Evolutionary conservation across 2,329 filamentous ascomycete species (phyloP).

Genomic region (Colletotrichum incanum): DNA sequence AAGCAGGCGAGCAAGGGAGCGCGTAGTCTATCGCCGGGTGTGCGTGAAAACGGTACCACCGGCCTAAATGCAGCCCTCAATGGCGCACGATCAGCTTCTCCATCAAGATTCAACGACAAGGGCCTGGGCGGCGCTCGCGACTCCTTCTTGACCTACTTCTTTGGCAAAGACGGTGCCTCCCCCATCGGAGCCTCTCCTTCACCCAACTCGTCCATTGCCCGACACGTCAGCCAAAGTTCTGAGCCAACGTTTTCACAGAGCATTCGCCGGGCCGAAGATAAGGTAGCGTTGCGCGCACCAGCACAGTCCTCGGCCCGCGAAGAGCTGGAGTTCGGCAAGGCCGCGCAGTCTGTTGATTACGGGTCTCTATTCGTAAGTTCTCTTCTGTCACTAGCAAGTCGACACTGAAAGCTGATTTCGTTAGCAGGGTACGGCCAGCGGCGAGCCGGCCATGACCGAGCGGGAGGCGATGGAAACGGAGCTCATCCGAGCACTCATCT

Average conservation of each 20-base stretch:
- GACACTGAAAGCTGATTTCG: conserved; percentile 45
- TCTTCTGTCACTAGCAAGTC: not conserved
- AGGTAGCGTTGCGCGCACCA: conserved; percentile 67
- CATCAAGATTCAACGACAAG: conserved; percentile 73
- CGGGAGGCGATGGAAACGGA: conserved; percentile 98
- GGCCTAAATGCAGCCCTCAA: conserved; percentile 78
- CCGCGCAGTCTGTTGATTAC: conserved; percentile 55
- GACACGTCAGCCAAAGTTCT: conserved; percentile 83
- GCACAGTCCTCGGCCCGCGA: conserved; percentile 55
- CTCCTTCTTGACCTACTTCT: conserved; percentile 98
- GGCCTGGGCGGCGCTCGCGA: conserved; percentile 79
- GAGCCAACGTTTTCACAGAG: conserved; percentile 90
- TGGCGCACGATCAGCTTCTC: conserved; percentile 73
- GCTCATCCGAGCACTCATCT: conserved; percentile 95
- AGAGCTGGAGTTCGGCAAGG: conserved; percentile 58
- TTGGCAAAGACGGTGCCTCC: conserved; percentile 87
- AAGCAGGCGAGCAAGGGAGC: conserved; percentile 73
- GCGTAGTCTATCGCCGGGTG: conserved; percentile 87
- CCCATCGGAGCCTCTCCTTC: conserved; percentile 54
- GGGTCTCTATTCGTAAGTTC: conserved; percentile 74
- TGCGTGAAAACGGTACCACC: conserved; percentile 76
- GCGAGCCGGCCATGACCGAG: conserved; percentile 92
- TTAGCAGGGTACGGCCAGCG: conserved; percentile 65
- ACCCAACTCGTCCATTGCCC: conserved; percentile 59
- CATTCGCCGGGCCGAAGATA: conserved; percentile 80